Base-by-base conservation (phyloP, 345 rosid genomes). In the Acer saccharum region DNA sequence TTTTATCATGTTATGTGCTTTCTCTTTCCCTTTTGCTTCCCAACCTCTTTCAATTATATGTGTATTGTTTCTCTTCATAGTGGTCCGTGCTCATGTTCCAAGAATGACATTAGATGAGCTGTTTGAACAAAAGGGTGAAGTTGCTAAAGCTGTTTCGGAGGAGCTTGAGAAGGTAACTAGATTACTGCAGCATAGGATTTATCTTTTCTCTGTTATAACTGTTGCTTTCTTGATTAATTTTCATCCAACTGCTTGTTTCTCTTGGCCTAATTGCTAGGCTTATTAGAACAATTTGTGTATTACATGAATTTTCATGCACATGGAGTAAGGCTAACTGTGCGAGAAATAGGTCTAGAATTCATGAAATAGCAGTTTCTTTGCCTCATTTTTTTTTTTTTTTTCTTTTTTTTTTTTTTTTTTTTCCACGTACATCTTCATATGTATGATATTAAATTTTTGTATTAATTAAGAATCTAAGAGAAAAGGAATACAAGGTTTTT, bases 41-140 rank as follows among this genome's bases (percentile, higher is more conserved):
- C 76, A 6, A 21, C 7, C 2, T n/a, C 3, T 10, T 77, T 9
- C 21, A 39, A 67, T 65, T 64, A 8, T 60, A 10, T 75, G 63
- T 23, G 17, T 69, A 14, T 58, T 50, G 10, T 75, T 78, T 70
- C 27, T 25, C 25, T 57, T 27, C 63, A 17, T 68, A 96, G 99
- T 94, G 85, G 99, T 94, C 72, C 93, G 99, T 76, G 99, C 98
- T 87, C 70, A 89, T 70, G 98, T 94, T 68, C 99, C 98, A 2
- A 84, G 94, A 86, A 91, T 97, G 92, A 81, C 86, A 7, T 79
- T 97, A 76, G 98, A 94, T 75, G 97, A 91, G 74, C 93, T 97
- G 55, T 97, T 94, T 81, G 98, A 97, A 73, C 99, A 97, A 80
- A 96, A 97, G 86, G 95, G 98, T 12, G 99, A 97, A 83, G 98